These are phyloP conservation scores for Hyphopichia khmerensis DNA, from an alignment of 1,139 yeast species.

Conservation along the genomic window DNA sequence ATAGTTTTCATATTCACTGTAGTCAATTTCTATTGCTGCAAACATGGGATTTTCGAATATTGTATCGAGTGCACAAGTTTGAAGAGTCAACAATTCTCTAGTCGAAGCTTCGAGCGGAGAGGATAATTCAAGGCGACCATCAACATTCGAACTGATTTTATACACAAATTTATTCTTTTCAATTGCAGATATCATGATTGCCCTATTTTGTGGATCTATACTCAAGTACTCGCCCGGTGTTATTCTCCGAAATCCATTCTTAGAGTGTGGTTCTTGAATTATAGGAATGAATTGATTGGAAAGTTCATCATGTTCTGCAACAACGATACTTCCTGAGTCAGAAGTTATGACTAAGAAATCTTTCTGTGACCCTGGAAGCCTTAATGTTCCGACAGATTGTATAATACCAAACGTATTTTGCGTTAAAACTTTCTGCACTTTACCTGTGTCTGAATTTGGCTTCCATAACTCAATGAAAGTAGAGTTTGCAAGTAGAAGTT, in stretches of 20 bases:
- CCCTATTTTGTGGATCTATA: slow-evolving; percentile 72
- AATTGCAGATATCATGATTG: slow-evolving; percentile 66
- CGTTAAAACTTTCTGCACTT: slow-evolving; percentile 38
- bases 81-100: slow-evolving; percentile 53
- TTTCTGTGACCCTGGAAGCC: slow-evolving; percentile 49
- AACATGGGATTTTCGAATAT: slow-evolving; percentile 81
- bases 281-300: slow-evolving; percentile 45
- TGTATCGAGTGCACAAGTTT: slow-evolving; percentile 63
- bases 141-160: slow-evolving; percentile 28
- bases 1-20: slow-evolving; percentile 18
- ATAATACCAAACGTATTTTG: slow-evolving; percentile 62
- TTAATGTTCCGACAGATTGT: slow-evolving; percentile 50
- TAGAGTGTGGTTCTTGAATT: slow-evolving; percentile 67
- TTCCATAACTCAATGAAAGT: slow-evolving; percentile 52
- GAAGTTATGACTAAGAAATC: slow-evolving; percentile 71
- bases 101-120: slow-evolving; percentile 75
- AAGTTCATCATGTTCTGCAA: slow-evolving; percentile 49
- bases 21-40: slow-evolving; percentile 76
- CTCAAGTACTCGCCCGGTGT: slow-evolving; percentile 79
- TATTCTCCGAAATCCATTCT: slow-evolving; percentile 71
- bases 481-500: slow-evolving; percentile 59
- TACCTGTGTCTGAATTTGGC: slow-evolving; percentile 57
- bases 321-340: slow-evolving; percentile 74
- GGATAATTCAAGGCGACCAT: slow-evolving; percentile 48
- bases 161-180: slow-evolving; percentile 73